Conservation (phyloP, 768 basidiomycete genomes). For the Russula abietina region DNA sequence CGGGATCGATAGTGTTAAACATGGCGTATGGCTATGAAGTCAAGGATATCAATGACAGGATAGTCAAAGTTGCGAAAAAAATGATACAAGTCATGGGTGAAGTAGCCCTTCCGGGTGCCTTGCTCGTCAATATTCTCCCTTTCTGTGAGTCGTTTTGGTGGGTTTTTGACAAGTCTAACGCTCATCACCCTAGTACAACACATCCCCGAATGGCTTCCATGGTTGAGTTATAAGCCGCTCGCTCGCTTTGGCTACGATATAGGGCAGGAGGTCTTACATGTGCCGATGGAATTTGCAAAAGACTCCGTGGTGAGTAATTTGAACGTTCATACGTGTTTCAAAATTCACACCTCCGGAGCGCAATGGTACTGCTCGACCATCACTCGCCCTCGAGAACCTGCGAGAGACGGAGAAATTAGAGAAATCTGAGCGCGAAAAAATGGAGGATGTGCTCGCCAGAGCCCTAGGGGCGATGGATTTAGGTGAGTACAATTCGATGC, state of each 20-base stretch:
- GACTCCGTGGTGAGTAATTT: background rate
- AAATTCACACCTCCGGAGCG: background rate
- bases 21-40: conserved; percentile 13
- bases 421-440: background rate
- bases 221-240: conserved; percentile 12
- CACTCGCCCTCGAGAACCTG: background rate
- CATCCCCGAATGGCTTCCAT: conserved; percentile 8
- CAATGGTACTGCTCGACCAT: background rate
- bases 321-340: background rate
- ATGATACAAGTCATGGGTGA: background rate
- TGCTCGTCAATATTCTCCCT: conserved; percentile 16
- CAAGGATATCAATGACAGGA: background rate
- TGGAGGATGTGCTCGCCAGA: background rate
- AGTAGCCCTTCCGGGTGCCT: background rate
- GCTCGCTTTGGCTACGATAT: background rate
- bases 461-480: background rate
- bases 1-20: background rate
- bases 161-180: no score
- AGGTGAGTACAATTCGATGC: background rate
- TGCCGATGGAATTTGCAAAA: background rate
- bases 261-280: background rate
- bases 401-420: background rate
- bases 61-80: background rate
- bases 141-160: background rate
- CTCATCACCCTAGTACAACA: background rate